Evolutionary conservation across 2,329 filamentous ascomycete species (phyloP), one percentile per base, ranked within the genome.

Genomic region (Phyllosticta ampelicida): DNA sequence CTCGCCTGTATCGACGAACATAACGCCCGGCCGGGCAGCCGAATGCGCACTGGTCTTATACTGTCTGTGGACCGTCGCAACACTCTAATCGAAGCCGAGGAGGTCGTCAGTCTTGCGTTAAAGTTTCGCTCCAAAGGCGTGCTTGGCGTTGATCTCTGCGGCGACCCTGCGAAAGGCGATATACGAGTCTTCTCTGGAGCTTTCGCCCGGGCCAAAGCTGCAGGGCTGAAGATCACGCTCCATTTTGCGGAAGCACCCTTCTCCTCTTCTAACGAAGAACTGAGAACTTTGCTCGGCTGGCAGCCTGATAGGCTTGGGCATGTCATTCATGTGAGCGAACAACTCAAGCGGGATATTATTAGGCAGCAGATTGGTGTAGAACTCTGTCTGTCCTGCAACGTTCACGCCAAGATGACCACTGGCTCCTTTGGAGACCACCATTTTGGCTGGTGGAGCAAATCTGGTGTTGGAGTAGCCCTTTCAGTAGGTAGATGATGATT

Each of bases 311-410:
- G 89, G 6, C 73, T 95, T 9, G 89, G 89, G 0, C 89, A 94
- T 72, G 87, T 90, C 9, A 90, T 92, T 56, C 83, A 89, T 68
- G 84, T 90, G 1, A 79, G 83, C 0, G 79, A 84, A 1, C 71
- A 73, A 23, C 73, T 85, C n/a, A 84, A 80, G 66, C 66, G 71
- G 51, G 77, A 81, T 63, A 87, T 86, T 60, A 70, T 73, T 10
- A 65, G 68, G 51, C 74, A 76, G 11, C 76, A 76, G 1, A 67
- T 91, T 26, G 87, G 86, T 1, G 70, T 94, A 11, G 89, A 94
- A 71, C 68, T 94, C 44, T 94, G 89, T 61, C 73, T 94, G 61
- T 89, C 85, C 63, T 92, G 89, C 70, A 94, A 94, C 65, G 87
- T 94, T 1, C 82, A 86, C 63, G 86, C 86, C 1, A 84, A 83